Base-by-base conservation (phyloP, 2,329 filamentous ascomycete species). In the Trichothecium roseum region DNA sequence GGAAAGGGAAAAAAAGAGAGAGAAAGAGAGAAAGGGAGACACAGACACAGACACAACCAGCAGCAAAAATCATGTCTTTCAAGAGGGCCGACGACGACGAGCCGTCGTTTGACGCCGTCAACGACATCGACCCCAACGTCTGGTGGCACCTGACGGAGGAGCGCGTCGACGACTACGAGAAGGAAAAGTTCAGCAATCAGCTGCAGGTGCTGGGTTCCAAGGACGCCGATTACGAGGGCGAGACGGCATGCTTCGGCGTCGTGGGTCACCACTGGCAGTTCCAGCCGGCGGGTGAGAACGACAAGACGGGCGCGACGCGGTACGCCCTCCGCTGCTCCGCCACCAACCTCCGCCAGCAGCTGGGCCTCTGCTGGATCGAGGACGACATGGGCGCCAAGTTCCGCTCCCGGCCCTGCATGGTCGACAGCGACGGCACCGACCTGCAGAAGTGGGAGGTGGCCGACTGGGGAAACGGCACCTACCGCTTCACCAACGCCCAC, bases 131-230 rank as follows among this genome's bases (percentile, higher is more conserved):
- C 44, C 31, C 49, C 9, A 59, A 60, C 34, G 50, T 41, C 14
- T 60, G 56, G 57, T 58, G 54, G 38, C 46, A 55, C 29, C 28
- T 60, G n/a, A 52, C 47, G 4, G 56, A 60, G 36, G 43, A 38
- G 10, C 52, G 55, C n/a, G 53, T 59, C n/a, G 54, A 57, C 38
- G 40, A 44, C 12, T 45, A 49, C 17, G 37, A 40, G 9, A 42
- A 39, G 10, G 29, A 40, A 1, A 24, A 37, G 17, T 51, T 60
- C n/a, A 15, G 34, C 24, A 10, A 22, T 18, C 14, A 30, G 16
- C 35, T 36, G 27, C 16, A 35, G 12, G 29, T 27, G 14, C 5
- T n/a, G 5, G 3, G 8, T 4, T 3, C 5, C 17, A 5, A 14
- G 18, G 17, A 12, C 14, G 40, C 44, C 8, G 20, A 35, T 4